phyloP scores from a whole-genome alignment of 495 filamentous ascomycete genomes.

The Durotheca rogersii region DNA sequence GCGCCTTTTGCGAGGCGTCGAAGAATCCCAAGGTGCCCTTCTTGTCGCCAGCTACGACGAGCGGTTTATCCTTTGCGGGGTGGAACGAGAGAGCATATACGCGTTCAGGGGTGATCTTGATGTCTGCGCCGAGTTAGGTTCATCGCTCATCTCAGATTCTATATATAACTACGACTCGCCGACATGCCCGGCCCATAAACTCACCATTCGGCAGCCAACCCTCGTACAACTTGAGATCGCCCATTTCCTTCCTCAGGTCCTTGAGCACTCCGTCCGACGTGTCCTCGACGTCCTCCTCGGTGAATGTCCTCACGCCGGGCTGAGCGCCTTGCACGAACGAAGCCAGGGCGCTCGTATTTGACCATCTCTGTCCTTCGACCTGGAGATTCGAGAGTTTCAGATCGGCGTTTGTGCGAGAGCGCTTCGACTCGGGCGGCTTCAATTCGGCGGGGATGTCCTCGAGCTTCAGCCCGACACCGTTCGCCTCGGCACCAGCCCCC shows the following conservation, averaged over 20 bases:
- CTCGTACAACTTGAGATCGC: constrained; percentile 75
- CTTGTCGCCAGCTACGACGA: constrained; percentile 96
- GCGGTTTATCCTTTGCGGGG: constrained; percentile 76
- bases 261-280: constrained; percentile 78
- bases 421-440: constrained; percentile 42
- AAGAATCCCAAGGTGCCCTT: constrained; percentile 92
- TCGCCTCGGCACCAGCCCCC: constrained; percentile 42
- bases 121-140: constrained; percentile 55
- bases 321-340: constrained; percentile 64
- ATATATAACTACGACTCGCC: neutral
- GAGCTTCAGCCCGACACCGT: constrained; percentile 15
- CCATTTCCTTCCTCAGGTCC: constrained; percentile 77
- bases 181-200: constrained; percentile 14
- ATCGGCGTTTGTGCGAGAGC: constrained; percentile 47
- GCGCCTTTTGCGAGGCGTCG: constrained; percentile 74
- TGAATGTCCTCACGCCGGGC: constrained; percentile 80
- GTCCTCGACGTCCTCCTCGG: constrained; percentile 71
- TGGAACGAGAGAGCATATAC: constrained; percentile 89
- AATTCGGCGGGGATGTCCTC: constrained; percentile 34
- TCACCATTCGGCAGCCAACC: constrained; percentile 74
- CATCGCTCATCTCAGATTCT: too few species aligned
- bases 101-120: constrained; percentile 90
- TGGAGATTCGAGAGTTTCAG: constrained; percentile 75
- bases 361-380: constrained; percentile 70
- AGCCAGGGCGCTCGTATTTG: constrained; percentile 32